phyloP scores from a whole-genome alignment of 1,284 basidiomycete species.

The Neotropicomus parvogracilis region DNA sequence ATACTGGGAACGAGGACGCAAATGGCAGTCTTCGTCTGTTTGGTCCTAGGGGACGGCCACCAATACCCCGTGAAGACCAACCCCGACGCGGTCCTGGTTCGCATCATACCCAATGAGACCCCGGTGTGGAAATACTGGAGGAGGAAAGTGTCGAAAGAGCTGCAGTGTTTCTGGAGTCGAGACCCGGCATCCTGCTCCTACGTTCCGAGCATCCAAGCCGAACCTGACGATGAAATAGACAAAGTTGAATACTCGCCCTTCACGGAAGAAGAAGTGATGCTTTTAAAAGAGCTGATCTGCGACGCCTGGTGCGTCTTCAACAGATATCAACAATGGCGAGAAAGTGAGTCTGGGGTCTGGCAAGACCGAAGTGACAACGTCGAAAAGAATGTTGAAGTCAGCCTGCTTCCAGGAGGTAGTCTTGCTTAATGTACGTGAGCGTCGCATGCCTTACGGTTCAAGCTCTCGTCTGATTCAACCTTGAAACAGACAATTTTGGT shows the following conservation, averaged over 20 bases:
- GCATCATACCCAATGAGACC: conserved; percentile 29
- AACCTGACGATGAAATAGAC: conserved; percentile 13
- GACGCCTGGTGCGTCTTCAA: conserved; percentile 28
- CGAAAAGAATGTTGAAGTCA: not conserved
- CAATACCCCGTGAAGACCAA: not conserved
- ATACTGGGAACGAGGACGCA: conserved; percentile 28
- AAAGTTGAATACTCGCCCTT: conserved; percentile 7
- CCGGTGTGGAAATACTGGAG: conserved; percentile 28
- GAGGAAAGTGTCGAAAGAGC: conserved; percentile 20
- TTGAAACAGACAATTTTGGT: no score
- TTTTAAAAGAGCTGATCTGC: conserved; percentile 20
- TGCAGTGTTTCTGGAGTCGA: conserved; percentile 12
- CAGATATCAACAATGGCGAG: conserved; percentile 13
- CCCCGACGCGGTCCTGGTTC: conserved; percentile 1
- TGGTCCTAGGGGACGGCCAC: conserved; percentile 14
- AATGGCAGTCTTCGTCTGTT: conserved; percentile 28
- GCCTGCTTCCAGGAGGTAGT: not conserved
- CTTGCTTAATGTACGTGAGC: conserved; percentile 1
- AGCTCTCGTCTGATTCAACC: no score
- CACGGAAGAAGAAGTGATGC: conserved; percentile 7
- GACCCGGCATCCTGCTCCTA: conserved; percentile 3
- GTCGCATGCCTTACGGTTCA: no score
- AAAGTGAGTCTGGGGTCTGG: not conserved
- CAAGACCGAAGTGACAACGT: not conserved
- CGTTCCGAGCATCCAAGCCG: conserved; percentile 12